Evolutionary conservation across 108 stramenopile genomes (phyloP).

Genomic region (Cyclotella atomus): DNA sequence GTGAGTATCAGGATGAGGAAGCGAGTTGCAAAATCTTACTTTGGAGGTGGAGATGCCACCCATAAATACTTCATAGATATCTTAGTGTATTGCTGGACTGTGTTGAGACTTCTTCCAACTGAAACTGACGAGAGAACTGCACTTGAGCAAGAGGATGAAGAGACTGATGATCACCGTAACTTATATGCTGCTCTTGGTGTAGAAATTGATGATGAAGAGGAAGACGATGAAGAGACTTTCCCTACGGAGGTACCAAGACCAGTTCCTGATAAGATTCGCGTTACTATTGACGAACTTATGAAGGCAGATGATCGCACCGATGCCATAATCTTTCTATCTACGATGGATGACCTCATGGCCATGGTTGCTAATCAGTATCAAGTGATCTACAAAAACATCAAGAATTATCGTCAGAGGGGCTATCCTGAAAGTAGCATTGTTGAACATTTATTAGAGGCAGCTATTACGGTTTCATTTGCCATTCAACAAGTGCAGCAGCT

Average conservation of each 20-base stretch:
- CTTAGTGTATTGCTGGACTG: slow-evolving; percentile 50
- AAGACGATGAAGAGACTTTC: slow-evolving; percentile 31
- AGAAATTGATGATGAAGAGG: slow-evolving; percentile 35
- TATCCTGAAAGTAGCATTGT: slow-evolving; percentile 21
- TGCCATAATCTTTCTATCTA: slow-evolving; percentile 44
- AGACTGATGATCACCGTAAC: neutral
- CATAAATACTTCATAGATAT: slow-evolving; percentile 50
- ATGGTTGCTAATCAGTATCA: slow-evolving; percentile 24
- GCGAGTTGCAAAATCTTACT: slow-evolving; percentile 37
- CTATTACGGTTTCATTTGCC: slow-evolving; percentile 35
- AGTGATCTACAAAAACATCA: neutral
- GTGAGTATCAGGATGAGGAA: slow-evolving; percentile 39
- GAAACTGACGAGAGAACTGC: neutral
- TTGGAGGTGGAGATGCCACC: slow-evolving; percentile 49
- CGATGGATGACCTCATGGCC: slow-evolving; percentile 44
- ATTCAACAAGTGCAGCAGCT: slow-evolving; percentile 53
- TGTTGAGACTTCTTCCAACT: slow-evolving; percentile 14
- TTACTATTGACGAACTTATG: slow-evolving; percentile 46
- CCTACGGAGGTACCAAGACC: slow-evolving; percentile 36
- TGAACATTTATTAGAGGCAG: slow-evolving; percentile 43
- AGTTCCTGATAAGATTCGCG: neutral
- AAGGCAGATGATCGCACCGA: slow-evolving; percentile 48
- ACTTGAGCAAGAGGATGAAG: neutral
- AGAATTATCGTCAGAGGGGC: neutral
- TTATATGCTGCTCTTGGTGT: slow-evolving; percentile 4